Base-by-base conservation (phyloP, 805 yeast species). In the Sugiyamaella mastotermitis region DNA sequence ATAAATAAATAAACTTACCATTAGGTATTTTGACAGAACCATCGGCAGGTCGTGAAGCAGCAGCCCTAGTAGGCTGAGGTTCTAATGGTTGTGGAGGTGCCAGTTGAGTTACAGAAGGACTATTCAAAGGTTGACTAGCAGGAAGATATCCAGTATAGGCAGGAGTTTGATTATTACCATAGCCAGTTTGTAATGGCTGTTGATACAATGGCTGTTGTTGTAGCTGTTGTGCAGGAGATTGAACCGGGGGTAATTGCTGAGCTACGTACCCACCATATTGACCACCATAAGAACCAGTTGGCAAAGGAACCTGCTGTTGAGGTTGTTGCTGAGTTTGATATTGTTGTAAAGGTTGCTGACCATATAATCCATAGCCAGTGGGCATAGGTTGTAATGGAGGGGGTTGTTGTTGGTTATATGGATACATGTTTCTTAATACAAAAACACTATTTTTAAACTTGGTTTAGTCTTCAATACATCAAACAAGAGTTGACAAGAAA, bases 41-140 rank as follows among this genome's bases (percentile, higher is more conserved):
- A n/a, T 30, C 35, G 33, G 54, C 79, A 77, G 50, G 4, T 69
- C 48, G 58, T 64, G 62, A 40, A 55, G 64, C 43, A 62, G 47
- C 32, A 41, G 57, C 14, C 8, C 36, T 9, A 22, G 35, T 51
- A 31, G 50, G 55, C 45, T 55, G 58, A 20, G 48, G 53, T 39
- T 41, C 51, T 30, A 43, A 45, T 18, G 21, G 26, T 25, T 19
- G 41, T 34, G 32, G 45, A 11, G 30, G 30, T 11, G 30, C n/a
- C n/a, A n/a, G n/a, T n/a, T n/a, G n/a, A n/a, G n/a, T n/a, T n/a
- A n/a, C n/a, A n/a, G n/a, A n/a, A n/a, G n/a, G n/a, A n/a, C n/a
- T n/a, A n/a, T n/a, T n/a, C n/a, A n/a, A n/a, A n/a, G n/a, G n/a
- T n/a, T n/a, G n/a, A n/a, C n/a, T n/a, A 45, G 43, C 45, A 44